A percentile compares a stretch with the other conserved stretches of the same genome.
Evolutionary conservation across 192 early-diverging fungal genomes (phyloP).

Genomic region (Haplosporangium gracile): DNA sequence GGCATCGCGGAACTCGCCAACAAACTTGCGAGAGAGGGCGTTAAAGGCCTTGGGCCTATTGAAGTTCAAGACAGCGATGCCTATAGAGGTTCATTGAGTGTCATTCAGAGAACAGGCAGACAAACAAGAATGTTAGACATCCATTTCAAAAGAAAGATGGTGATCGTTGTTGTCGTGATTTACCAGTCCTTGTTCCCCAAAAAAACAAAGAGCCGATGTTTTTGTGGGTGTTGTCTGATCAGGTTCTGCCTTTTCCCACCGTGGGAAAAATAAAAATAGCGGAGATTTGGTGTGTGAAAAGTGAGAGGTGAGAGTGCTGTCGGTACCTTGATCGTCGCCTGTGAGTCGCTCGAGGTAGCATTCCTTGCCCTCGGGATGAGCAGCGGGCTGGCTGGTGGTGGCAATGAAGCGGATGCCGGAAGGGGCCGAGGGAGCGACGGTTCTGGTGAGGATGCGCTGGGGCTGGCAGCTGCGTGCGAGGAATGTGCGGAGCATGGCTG

Average conservation of each 20-base stretch:
- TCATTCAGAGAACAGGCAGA: neutral
- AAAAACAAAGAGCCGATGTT: neutral
- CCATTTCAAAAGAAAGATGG: neutral
- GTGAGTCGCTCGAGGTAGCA: constrained; percentile 59
- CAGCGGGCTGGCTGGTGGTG: constrained; percentile 15
- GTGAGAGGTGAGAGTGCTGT: neutral
- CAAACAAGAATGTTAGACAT: neutral
- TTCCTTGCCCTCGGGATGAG: constrained; percentile 51
- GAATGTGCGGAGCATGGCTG: constrained; percentile 54
- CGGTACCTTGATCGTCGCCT: constrained; percentile 45
- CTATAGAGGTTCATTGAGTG: constrained; percentile 41
- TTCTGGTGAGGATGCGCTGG: constrained; percentile 27
- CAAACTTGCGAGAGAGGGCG: constrained; percentile 86
- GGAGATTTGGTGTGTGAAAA: neutral
- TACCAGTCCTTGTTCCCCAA: neutral
- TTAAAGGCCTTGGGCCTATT: constrained; percentile 91
- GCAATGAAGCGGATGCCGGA: constrained; percentile 40
- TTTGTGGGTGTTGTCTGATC: neutral
- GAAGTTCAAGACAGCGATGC: constrained; percentile 85
- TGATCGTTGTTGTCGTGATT: neutral
- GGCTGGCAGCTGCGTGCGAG: constrained; percentile 43
- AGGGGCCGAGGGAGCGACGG: constrained; percentile 1
- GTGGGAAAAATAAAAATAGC: constrained; percentile 45
- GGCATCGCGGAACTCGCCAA: constrained; percentile 76
- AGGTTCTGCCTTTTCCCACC: neutral